Base-by-base conservation (phyloP, 768 basidiomycete genomes). In the Agaricus subrufescens region DNA sequence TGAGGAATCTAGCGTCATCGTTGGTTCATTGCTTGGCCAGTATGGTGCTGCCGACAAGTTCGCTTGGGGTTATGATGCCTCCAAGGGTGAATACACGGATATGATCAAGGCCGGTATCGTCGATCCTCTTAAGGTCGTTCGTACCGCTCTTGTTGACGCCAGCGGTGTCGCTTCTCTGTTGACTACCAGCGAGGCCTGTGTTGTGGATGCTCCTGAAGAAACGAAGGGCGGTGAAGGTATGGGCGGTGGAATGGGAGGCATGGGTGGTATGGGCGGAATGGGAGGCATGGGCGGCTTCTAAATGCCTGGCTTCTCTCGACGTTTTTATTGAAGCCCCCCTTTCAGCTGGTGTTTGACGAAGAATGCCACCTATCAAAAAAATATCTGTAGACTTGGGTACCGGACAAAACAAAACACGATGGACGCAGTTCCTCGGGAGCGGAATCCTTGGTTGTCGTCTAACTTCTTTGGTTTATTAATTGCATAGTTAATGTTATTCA, bases 91-190 rank as follows among this genome's bases (percentile, higher is more conserved):
- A 73, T 98, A 92, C 66, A 85, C 88, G 45, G 92, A 98, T 73
- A 94, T 98, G 94, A 88, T 98, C 74, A 80, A 86, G 70, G 79
- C 84, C 29, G 96, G 96, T 65, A 97, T 98, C 63, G 87, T 98
- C 45, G 96, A 98, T 75, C 95, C 94, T 1, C 76, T 95, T 58
- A 96, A 96, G 83, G 96, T 98, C 50, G 95, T 97, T 50, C 77
- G 92, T 64, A 96, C 94, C 2, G 94, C 94, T 1, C 78, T 98
- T 29, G 85, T 95, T 1, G 95, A 98, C 67, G 95, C 96, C 0
- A 77, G 82, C 25, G 94, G 96, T 66, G 95, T 98, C n/a, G 93
- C 95, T 3, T 89, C 86, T 60, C 74, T 98, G 70, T 75, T 98
- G 72, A 94, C 94, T 47, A 98, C 95, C 50, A 91, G 87, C 63